Evolutionary conservation across 768 basidiomycete genomes (phyloP).

Genomic region (Russula sp.): DNA sequence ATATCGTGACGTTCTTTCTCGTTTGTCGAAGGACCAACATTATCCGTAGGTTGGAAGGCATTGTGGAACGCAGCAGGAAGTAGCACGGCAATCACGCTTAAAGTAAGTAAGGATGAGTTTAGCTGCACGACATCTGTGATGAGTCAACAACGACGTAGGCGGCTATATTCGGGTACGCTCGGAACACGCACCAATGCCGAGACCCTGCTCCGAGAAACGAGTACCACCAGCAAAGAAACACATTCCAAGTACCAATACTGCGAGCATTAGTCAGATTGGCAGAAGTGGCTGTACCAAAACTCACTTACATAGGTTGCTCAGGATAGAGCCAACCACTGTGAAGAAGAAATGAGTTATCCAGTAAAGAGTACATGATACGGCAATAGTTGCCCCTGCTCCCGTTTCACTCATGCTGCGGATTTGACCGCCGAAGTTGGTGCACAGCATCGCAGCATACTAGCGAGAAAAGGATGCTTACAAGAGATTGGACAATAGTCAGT

Average conservation of each 20-base stretch:
- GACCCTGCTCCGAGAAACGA: conserved; percentile 76
- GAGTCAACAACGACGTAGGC: not conserved
- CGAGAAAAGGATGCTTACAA: conserved; percentile 34
- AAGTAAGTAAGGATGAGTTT: conserved; percentile 69
- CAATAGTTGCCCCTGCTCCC: not conserved
- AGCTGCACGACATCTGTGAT: conserved; percentile 56
- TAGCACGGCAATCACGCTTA: conserved; percentile 77
- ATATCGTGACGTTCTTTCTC: conserved; percentile 44
- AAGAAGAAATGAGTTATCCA: not conserved
- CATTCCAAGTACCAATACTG: conserved; percentile 84
- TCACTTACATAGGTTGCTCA: conserved; percentile 44
- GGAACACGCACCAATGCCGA: conserved; percentile 58
- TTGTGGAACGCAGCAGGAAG: conserved; percentile 80
- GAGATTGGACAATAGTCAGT: conserved; percentile 46
- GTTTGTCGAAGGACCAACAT: conserved; percentile 31
- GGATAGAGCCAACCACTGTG: conserved; percentile 46
- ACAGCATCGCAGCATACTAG: not conserved
- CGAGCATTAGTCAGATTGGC: conserved; percentile 5
- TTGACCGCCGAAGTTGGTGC: too few species aligned
- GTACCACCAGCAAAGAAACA: conserved; percentile 81
- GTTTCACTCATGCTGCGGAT: not conserved
- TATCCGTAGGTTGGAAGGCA: conserved; percentile 35
- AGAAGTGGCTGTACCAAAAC: not conserved
- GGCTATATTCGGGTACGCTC: not conserved
- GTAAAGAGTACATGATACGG: not conserved